Evolutionary conservation across 805 yeast genomes (phyloP).

Genomic region (Wickerhamiella allomyrinae): DNA sequence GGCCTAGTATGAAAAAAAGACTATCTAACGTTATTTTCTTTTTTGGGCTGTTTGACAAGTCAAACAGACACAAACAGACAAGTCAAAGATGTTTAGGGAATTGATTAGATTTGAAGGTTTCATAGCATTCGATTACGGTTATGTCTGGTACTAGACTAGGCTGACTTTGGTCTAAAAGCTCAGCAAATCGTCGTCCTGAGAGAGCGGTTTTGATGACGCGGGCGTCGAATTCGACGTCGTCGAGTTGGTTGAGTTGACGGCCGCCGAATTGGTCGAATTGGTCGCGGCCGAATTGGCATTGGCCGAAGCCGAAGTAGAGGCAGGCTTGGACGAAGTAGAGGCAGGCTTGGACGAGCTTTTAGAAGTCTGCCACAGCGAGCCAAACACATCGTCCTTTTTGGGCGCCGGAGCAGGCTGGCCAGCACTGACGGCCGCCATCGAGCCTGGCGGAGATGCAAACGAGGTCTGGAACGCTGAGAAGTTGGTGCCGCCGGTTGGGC

Average conservation of each 20-base stretch:
- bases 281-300: neutral
- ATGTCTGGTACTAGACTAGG: too few relatives aligned
- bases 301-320: constrained; percentile 1
- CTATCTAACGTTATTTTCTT: too few relatives aligned
- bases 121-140: too few relatives aligned
- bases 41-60: too few relatives aligned
- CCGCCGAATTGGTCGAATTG: neutral
- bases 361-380: constrained; percentile 26
- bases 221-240: too few relatives aligned
- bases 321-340: too few relatives aligned
- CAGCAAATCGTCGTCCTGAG: constrained; percentile 6
- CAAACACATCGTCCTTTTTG: constrained; percentile 26
- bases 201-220: neutral
- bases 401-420: constrained; percentile 14
- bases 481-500: constrained; percentile 12
- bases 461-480: neutral
- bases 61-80: too few relatives aligned
- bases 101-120: too few relatives aligned
- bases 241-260: neutral
- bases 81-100: too few relatives aligned
- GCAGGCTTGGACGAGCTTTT: constrained; percentile 10
- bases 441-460: constrained; percentile 2
- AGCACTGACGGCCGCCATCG: constrained; percentile 1
- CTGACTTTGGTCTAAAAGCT: too few relatives aligned
- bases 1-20: too few relatives aligned